Base-by-base conservation (phyloP, 768 basidiomycete species). In the Russula abietina region DNA sequence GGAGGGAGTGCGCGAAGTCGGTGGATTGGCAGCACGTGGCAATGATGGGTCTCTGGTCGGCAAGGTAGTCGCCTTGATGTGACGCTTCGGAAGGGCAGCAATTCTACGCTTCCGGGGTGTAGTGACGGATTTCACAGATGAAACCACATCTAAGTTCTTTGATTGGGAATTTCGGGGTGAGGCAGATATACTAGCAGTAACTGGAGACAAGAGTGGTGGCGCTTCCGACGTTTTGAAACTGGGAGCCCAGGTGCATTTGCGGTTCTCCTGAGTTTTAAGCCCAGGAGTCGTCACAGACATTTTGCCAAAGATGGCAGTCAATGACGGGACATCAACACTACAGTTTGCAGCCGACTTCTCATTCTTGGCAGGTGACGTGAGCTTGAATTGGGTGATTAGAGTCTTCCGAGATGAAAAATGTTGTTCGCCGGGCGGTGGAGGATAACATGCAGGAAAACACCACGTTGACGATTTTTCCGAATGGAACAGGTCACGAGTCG, bases 381-480 rank as follows among this genome's bases (percentile, higher is more conserved):
- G 8, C 41, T 17, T 4, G n/a, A 59, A 55, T 33, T 33, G 9
- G 0, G 62, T 55, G 17, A 6, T 46, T 3, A 59, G 3, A 22
- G 24, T 0, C 4, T 9, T 64, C 22, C 8, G 46, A 11, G 46
- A 30, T 14, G 22, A 16, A 1, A 19, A 6, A 2, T 0, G 11
- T 7, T 28, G 11, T 32, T 61, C 26, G 11, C 38, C 10, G 1
- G 28, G 53, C 5, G 24, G 53, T 14, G 57, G 52, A 14, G 62
- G 62, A 19, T 64, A 64, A 19, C 16, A 16, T 10, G 46, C 24
- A 4, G 62, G 62, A 17, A 64, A 64, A n/a, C 62, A 59, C 2
- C 53, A 55, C 11, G 32, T 33, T 26, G 52, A 38, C 0, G 62
- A 38, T 4, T 5, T 24, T 4, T 9, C 17, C 1, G 38, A 28